Evolutionary conservation across 192 early-diverging fungal species (phyloP).

Genomic region (Entomortierella parvispora): DNA sequence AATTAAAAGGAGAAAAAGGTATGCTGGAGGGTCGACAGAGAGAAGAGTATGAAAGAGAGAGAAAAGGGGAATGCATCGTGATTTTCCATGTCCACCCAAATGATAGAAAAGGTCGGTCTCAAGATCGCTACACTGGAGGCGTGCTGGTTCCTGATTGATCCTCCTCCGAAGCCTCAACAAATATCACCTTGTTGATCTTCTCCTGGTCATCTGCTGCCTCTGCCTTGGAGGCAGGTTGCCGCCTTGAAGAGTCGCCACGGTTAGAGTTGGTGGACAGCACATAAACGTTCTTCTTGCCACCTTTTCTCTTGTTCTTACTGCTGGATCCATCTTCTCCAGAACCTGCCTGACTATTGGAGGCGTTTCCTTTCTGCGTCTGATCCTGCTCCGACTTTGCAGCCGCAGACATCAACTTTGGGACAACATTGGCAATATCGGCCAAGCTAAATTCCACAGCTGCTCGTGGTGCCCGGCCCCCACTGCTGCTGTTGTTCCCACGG

Average conservation of each 20-base stretch:
- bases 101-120: no score
- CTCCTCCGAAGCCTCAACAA: neutral
- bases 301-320: conserved; percentile 14
- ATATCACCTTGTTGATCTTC: neutral
- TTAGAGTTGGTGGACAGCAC: conserved; percentile 50
- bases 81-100: no score
- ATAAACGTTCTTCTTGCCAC: conserved; percentile 20
- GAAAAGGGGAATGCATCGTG: no score
- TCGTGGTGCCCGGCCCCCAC: conserved; percentile 20
- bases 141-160: no score
- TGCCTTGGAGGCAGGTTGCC: conserved; percentile 5
- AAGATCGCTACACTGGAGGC: no score
- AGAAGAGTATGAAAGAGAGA: no score
- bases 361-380: neutral
- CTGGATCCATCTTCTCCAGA: neutral
- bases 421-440: conserved; percentile 41
- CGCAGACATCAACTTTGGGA: conserved; percentile 22
- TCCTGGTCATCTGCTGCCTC: neutral
- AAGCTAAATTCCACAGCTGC: conserved; percentile 40
- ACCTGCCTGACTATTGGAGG: neutral
- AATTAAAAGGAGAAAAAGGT: neutral
- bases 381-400: conserved; percentile 6
- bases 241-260: conserved; percentile 33
- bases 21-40: neutral
- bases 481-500: neutral